Conservation (phyloP, 2,329 filamentous ascomycete genomes). For the Didymella arachidicola region DNA sequence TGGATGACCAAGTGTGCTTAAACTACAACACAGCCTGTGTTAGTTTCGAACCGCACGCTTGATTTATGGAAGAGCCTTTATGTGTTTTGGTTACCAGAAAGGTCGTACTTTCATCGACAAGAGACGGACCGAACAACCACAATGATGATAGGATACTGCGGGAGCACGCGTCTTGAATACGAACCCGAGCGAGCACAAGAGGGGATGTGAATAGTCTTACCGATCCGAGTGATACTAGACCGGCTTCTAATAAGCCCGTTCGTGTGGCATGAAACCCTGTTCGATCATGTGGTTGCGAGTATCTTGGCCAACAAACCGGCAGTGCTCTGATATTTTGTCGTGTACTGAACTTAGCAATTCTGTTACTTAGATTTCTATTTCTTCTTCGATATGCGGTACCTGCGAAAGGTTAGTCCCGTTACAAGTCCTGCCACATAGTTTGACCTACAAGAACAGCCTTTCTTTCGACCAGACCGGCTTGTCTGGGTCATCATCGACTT, state of each 20-base stretch:
- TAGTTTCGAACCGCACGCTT: not conserved
- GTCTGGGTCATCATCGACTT: slow-evolving; percentile 60
- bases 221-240: not conserved
- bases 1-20: not conserved
- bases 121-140: not conserved
- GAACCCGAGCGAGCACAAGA: not conserved
- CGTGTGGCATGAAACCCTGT: not conserved
- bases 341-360: not conserved
- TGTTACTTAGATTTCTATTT: slow-evolving; percentile 1
- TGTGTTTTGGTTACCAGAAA: not conserved
- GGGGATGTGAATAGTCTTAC: not conserved
- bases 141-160: too few species aligned
- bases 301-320: not conserved
- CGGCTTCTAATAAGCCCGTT: not conserved
- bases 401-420: slow-evolving; percentile 9
- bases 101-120: not conserved
- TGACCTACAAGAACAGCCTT: slow-evolving; percentile 59
- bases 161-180: not conserved
- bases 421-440: not conserved
- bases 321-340: too few species aligned
- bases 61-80: not conserved
- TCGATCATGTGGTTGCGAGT: not conserved
- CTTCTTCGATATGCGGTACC: slow-evolving; percentile 36
- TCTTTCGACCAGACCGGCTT: slow-evolving; percentile 55
- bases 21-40: not conserved